phyloP scores from a whole-genome alignment of 2,329 filamentous ascomycete species.

The Penicillium freii region DNA sequence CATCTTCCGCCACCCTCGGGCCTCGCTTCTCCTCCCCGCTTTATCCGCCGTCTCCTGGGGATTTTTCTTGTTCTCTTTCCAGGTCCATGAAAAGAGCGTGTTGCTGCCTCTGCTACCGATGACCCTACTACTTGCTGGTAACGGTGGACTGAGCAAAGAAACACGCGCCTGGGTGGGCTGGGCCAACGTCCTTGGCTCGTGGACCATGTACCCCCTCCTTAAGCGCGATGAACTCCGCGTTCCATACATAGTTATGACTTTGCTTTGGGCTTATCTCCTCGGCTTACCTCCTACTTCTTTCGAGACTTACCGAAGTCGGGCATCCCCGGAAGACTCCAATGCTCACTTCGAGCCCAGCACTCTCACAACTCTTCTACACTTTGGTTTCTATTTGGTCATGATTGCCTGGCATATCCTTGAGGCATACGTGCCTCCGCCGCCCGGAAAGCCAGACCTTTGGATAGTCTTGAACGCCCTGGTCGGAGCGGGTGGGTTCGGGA shows the following conservation, averaged over 20 bases:
- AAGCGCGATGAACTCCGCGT: slow-evolving; percentile 78
- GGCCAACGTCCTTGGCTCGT: slow-evolving; percentile 81
- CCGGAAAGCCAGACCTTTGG: slow-evolving; percentile 87
- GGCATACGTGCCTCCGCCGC: slow-evolving; percentile 64
- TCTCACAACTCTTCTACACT: slow-evolving; percentile 69
- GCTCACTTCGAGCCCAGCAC: slow-evolving; percentile 50
- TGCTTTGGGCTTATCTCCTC: slow-evolving; percentile 88
- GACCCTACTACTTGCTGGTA: slow-evolving; percentile 79
- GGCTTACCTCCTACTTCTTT: slow-evolving; percentile 78
- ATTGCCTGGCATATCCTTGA: slow-evolving; percentile 77
- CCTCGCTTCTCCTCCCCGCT: slow-evolving; percentile 72
- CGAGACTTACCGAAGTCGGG: slow-evolving; percentile 61
- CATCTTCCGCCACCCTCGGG: slow-evolving; percentile 74
- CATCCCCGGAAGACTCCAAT: slow-evolving; percentile 28
- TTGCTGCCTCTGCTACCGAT: slow-evolving; percentile 88
- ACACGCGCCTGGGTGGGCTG: slow-evolving; percentile 92
- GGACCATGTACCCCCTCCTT: slow-evolving; percentile 92
- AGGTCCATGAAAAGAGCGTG: slow-evolving; percentile 98
- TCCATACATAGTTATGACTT: slow-evolving; percentile 79
- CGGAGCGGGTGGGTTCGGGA: slow-evolving; percentile 77
- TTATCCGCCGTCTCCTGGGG: slow-evolving; percentile 87
- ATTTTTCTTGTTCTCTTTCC: slow-evolving; percentile 96
- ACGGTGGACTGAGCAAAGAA: slow-evolving; percentile 72
- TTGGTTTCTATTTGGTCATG: slow-evolving; percentile 74
- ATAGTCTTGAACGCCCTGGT: slow-evolving; percentile 85